Conservation (phyloP, 306 rosid species). For the Citrullus amarus region DNA sequence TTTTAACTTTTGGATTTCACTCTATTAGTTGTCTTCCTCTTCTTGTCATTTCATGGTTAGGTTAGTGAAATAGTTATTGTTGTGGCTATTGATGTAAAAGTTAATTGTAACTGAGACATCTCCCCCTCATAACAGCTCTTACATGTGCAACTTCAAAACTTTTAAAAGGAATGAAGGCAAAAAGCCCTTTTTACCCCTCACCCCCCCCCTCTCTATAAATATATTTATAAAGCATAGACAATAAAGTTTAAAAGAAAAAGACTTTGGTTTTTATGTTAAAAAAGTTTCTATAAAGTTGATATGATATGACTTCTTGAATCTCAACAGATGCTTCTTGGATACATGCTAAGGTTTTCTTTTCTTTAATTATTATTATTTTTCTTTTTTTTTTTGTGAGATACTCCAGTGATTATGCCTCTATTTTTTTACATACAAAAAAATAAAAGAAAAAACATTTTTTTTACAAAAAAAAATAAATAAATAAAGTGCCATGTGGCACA, state of each 20-base stretch:
- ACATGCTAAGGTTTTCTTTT: not conserved
- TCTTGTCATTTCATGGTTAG: not conserved
- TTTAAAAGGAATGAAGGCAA: not conserved
- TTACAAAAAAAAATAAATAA: no score
- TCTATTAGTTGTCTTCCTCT: conserved; percentile 6
- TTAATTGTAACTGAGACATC: conserved; percentile 6
- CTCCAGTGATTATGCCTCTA: no score
- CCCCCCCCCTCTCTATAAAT: not conserved
- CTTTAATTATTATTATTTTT: no score
- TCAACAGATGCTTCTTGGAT: not conserved
- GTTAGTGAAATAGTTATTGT: conserved; percentile 3
- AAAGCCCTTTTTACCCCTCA: conserved; percentile 4
- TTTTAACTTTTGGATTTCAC: conserved; percentile 8
- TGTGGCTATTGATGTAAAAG: conserved; percentile 7
- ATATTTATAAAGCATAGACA: not conserved
- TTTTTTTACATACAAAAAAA: no score
- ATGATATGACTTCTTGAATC: not conserved
- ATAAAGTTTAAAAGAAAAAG: not conserved
- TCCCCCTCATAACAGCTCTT: conserved; percentile 6
- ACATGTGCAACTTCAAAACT: conserved; percentile 7
- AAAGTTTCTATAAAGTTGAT: not conserved
- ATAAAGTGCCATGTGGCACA: no score
- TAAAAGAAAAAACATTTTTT: no score
- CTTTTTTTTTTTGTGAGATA: no score
- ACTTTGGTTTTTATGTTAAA: not conserved